Percentiles rank a stretch among this genome's conserved stretches.
Evolutionary conservation across 768 basidiomycete species (phyloP).

Genomic region (Pleurotus eryngii): DNA sequence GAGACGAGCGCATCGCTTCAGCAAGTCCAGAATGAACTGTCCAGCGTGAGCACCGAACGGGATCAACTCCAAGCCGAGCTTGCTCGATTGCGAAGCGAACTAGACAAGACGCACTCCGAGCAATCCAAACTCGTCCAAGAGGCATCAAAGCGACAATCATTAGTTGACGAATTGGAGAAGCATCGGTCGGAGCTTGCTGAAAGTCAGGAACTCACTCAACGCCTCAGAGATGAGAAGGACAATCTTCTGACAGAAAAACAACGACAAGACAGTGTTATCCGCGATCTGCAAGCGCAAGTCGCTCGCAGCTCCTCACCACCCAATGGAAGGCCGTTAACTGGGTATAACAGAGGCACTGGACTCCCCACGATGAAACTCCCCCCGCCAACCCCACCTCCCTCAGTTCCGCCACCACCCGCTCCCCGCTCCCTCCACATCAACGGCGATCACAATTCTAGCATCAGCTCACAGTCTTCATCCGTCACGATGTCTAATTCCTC

Average conservation of each 20-base stretch:
- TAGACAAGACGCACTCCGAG: slow-evolving; percentile 54
- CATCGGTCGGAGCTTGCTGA: slow-evolving; percentile 76
- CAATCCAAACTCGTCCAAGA: slow-evolving; percentile 66
- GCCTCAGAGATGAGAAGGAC: slow-evolving; percentile 81
- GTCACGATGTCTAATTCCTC: slow-evolving; percentile 49
- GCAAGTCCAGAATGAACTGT: slow-evolving; percentile 49
- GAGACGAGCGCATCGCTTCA: slow-evolving; percentile 48
- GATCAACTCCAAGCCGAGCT: slow-evolving; percentile 43
- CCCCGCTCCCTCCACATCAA: slow-evolving; percentile 45
- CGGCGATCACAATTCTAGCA: slow-evolving; percentile 52
- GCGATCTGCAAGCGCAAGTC: slow-evolving; percentile 76
- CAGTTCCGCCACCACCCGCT: slow-evolving; percentile 80
- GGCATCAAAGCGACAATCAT: slow-evolving; percentile 70
- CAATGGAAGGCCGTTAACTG: slow-evolving; percentile 45
- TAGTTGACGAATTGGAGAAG: slow-evolving; percentile 71
- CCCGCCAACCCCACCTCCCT: slow-evolving; percentile 84
- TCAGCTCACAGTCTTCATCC: slow-evolving; percentile 60
- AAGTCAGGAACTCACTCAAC: slow-evolving; percentile 73
- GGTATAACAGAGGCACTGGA: slow-evolving; percentile 57
- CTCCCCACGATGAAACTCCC: slow-evolving; percentile 75
- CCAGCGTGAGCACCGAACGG: slow-evolving; percentile 40
- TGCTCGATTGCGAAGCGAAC: slow-evolving; percentile 52
- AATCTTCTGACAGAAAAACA: slow-evolving; percentile 67
- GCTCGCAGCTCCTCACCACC: slow-evolving; percentile 59
- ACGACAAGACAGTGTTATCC: slow-evolving; percentile 63